Evolutionary conservation across 2,329 filamentous ascomycete species (phyloP).

Genomic region (Colletotrichum sp.): DNA sequence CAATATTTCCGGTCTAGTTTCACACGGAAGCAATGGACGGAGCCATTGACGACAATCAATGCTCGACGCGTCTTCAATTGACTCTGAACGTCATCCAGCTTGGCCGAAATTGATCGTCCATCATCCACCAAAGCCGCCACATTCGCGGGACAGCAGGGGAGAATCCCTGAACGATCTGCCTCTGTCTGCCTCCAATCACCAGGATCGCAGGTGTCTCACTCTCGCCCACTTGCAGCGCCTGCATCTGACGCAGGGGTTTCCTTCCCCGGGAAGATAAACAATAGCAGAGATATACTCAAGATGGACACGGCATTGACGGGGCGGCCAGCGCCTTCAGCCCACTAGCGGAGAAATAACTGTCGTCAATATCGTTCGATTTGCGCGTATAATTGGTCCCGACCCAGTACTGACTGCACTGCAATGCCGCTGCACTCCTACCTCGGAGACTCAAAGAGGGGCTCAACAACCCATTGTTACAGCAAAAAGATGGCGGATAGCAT

Average conservation of each 20-base stretch:
- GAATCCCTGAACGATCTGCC: slow-evolving; percentile 18
- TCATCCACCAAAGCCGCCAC: slow-evolving; percentile 5
- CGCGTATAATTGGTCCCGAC: not conserved
- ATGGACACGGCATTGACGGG: not conserved
- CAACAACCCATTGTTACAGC: not conserved
- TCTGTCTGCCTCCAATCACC: slow-evolving; percentile 5
- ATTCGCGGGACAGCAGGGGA: not conserved
- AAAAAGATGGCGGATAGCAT: not conserved
- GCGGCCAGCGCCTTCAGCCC: not conserved
- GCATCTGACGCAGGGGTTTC: not conserved
- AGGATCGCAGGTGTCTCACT: not conserved
- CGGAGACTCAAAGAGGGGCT: not conserved
- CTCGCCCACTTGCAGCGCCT: not conserved
- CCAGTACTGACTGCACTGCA: not conserved
- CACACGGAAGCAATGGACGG: not conserved
- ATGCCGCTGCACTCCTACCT: not conserved
- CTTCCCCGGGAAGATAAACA: not conserved
- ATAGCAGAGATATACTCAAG: not conserved
- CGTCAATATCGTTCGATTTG: not conserved
- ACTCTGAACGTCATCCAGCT: not conserved
- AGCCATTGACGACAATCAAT: not conserved
- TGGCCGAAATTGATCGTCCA: not conserved
- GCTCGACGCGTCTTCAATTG: not conserved
- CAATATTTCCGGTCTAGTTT: not conserved
- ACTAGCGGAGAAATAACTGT: not conserved